A percentile compares a stretch with the other conserved stretches of the same genome.
These are phyloP conservation scores for Lachancea sp. DNA, from an alignment of 805 yeast species.

Conservation along the genomic window DNA sequence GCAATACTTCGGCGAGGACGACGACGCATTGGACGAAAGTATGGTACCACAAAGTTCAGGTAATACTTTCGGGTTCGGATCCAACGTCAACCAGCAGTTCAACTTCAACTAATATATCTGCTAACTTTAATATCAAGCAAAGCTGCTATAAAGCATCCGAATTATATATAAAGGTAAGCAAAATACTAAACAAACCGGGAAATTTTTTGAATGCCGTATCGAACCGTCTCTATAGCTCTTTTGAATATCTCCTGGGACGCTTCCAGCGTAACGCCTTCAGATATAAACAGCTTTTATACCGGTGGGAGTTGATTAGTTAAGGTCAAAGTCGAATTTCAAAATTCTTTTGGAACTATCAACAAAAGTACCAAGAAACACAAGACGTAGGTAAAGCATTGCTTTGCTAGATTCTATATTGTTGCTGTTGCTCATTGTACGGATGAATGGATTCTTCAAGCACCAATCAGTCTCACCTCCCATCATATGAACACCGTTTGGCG, in stretches of 20 bases:
- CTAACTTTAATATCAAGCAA: conserved; percentile 1
- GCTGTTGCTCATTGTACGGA: conserved; percentile 1
- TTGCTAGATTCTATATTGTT: neutral
- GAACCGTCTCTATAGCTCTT: too few relatives aligned
- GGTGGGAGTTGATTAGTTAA: too few relatives aligned
- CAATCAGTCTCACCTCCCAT: conserved; percentile 13
- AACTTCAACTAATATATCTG: conserved; percentile 23
- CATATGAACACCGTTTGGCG: conserved; percentile 15
- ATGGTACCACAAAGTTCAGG: conserved; percentile 74
- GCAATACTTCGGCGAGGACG: conserved; percentile 84
- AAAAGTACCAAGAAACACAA: neutral
- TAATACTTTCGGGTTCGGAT: conserved; percentile 83
- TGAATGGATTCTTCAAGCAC: conserved; percentile 13
- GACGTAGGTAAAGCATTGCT: neutral
- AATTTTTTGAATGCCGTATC: neutral
- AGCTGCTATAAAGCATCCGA: conserved; percentile 3
- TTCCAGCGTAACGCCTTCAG: too few relatives aligned
- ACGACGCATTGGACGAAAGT: conserved; percentile 63
- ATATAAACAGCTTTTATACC: too few relatives aligned
- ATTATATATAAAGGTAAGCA: neutral
- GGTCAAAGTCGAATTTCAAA: too few relatives aligned
- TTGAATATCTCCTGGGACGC: too few relatives aligned
- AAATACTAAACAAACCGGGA: conserved; percentile 1
- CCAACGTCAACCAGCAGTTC: conserved; percentile 48
- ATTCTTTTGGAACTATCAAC: too few relatives aligned